These are phyloP conservation scores for Pseudonectria foliicola DNA, from an alignment of 2,329 filamentous ascomycete genomes.

Conservation along the genomic window DNA sequence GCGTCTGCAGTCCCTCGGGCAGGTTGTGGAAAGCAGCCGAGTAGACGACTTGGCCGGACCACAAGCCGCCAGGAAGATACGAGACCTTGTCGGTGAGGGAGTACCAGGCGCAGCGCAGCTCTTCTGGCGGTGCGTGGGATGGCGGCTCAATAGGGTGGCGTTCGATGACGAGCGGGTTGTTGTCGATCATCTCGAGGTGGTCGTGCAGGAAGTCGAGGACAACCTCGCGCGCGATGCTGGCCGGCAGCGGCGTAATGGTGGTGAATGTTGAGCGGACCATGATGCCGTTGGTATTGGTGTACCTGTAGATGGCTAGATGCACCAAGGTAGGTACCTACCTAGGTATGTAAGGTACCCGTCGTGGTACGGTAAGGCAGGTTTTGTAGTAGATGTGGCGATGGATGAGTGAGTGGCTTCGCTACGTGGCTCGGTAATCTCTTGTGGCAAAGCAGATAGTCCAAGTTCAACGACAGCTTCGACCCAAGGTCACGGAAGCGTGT, in stretches of 20 bases:
- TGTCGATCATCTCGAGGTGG: slow-evolving; percentile 76
- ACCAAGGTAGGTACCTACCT: too few species aligned
- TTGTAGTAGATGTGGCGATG: too few species aligned
- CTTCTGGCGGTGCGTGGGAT: slow-evolving; percentile 58
- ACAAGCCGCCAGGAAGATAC: slow-evolving; percentile 62
- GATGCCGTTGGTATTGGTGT: slow-evolving; percentile 2
- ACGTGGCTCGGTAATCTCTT: too few species aligned
- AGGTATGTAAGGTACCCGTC: too few species aligned
- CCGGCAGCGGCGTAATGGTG: slow-evolving; percentile 69
- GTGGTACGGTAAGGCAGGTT: too few species aligned
- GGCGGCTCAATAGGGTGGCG: slow-evolving; percentile 63
- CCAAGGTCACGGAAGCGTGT: too few species aligned
- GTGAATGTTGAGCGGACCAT: slow-evolving; percentile 57
- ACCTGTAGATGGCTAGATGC: not conserved
- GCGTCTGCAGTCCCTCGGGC: slow-evolving; percentile 67
- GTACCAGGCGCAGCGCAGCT: slow-evolving; percentile 71
- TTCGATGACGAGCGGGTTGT: slow-evolving; percentile 76
- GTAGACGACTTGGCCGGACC: slow-evolving; percentile 65
- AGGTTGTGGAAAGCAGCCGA: slow-evolving; percentile 75
- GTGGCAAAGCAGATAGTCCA: too few species aligned
- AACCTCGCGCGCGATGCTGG: slow-evolving; percentile 58
- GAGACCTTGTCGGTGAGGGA: slow-evolving; percentile 68
- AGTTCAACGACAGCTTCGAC: too few species aligned
- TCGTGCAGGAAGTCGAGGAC: slow-evolving; percentile 70
- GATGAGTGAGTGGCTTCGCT: too few species aligned